Percentiles rank a stretch among this genome's conserved stretches.
Evolutionary conservation across 2,329 filamentous ascomycete genomes (phyloP).

Genomic region (Nannizziopsis arthrosporioides): DNA sequence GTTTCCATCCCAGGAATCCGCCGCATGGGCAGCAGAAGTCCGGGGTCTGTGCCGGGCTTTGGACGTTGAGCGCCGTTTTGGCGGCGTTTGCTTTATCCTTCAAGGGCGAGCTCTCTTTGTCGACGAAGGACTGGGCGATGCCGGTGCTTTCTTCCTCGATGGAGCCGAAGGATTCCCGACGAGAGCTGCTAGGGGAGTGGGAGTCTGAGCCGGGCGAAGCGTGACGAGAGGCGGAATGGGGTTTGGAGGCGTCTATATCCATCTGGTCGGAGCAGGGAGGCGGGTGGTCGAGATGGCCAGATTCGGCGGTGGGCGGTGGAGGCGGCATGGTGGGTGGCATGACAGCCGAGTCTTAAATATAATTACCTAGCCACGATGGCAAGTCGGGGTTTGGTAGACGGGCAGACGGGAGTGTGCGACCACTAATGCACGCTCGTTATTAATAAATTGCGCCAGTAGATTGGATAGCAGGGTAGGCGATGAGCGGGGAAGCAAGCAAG

Average conservation of each 20-base stretch:
- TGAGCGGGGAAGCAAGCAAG: not conserved
- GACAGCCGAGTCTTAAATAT: conserved; percentile 4
- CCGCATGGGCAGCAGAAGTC: conserved; percentile 39
- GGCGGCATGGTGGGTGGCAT: conserved; percentile 7
- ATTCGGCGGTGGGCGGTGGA: conserved; percentile 4
- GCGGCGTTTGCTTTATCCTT: conserved; percentile 20
- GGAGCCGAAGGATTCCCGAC: conserved; percentile 33
- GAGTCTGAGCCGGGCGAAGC: conserved; percentile 26
- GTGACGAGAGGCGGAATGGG: not conserved
- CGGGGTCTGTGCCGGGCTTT: conserved; percentile 21
- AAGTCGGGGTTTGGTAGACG: not conserved
- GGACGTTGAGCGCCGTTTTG: conserved; percentile 23
- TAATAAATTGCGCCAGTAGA: not conserved
- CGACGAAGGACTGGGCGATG: conserved; percentile 36
- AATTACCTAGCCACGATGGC: not conserved
- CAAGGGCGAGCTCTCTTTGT: conserved; percentile 24
- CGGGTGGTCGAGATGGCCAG: conserved; percentile 1
- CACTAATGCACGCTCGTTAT: too few relatives aligned
- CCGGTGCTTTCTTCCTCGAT: conserved; percentile 35
- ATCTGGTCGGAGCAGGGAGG: not conserved
- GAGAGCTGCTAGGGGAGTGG: conserved; percentile 30
- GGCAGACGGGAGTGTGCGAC: not conserved
- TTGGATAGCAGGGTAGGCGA: not conserved
- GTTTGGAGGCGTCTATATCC: not conserved
- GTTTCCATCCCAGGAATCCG: conserved; percentile 36